Evolutionary conservation across 345 rosid genomes (phyloP).

Genomic region (Lagerstroemia speciosa): DNA sequence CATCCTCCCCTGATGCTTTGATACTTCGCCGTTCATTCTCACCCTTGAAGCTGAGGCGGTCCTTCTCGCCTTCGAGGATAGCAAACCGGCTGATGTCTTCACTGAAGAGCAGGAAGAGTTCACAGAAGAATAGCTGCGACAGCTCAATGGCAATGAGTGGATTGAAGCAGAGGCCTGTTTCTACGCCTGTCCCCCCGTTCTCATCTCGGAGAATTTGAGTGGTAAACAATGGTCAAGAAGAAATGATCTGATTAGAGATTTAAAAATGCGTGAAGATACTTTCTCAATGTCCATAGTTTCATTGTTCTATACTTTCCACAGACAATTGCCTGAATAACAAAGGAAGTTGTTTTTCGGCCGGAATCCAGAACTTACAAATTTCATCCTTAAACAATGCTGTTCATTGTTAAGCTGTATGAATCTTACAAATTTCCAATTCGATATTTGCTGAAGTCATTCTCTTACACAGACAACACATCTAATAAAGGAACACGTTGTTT

Average conservation of each 20-base stretch:
- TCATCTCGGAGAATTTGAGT: conserved; percentile 9
- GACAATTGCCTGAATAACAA: no score
- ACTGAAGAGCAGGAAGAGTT: conserved; percentile 55
- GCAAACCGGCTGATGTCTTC: conserved; percentile 70
- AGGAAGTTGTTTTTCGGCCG: no score
- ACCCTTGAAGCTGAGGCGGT: conserved; percentile 65
- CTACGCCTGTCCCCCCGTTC: not conserved
- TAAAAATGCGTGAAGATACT: conserved; percentile 7
- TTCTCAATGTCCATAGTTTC: conserved; percentile 5
- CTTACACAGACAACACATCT: no score
- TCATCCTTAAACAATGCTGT: no score
- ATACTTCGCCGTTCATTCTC: conserved; percentile 78
- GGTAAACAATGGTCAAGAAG: no score
- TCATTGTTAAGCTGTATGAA: no score
- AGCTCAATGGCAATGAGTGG: conserved; percentile 35
- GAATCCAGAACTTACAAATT: no score
- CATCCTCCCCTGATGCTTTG: not conserved
- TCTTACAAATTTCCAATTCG: no score
- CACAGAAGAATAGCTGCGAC: conserved; percentile 30
- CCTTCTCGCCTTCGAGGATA: conserved; percentile 79
- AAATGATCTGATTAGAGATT: not conserved
- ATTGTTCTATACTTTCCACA: no score
- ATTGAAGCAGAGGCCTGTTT: conserved; percentile 58
- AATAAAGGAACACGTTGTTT: no score
- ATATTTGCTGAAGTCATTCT: no score